These are phyloP conservation scores for Sindora glabra DNA, from an alignment of 306 rosid genomes.

Conservation along the genomic window DNA sequence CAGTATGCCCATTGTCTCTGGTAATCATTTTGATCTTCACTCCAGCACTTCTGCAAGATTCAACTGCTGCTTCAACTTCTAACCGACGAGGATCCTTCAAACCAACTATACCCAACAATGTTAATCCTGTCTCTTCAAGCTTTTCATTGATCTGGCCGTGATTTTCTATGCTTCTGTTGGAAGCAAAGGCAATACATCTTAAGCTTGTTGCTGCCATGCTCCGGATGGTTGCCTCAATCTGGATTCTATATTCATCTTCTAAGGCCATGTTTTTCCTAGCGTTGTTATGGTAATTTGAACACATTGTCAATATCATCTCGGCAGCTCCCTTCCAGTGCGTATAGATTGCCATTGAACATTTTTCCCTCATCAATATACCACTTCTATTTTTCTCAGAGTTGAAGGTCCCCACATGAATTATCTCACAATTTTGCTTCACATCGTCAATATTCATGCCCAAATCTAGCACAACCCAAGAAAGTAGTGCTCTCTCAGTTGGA, in stretches of 20 bases:
- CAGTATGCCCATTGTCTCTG: neutral
- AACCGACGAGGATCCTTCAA: neutral
- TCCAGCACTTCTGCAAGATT: neutral
- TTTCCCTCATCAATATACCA: neutral
- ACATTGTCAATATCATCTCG: neutral
- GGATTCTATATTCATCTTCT: neutral
- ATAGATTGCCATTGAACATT: neutral
- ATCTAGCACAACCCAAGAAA: neutral
- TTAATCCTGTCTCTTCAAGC: neutral
- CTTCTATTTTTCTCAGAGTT: constrained; percentile 1
- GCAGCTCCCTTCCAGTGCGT: constrained; percentile 6
- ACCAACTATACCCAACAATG: neutral
- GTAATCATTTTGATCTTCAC: neutral
- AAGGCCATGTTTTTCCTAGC: neutral
- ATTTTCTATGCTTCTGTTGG: neutral
- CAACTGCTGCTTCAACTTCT: neutral
- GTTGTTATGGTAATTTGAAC: neutral
- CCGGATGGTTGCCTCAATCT: neutral
- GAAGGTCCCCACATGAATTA: neutral
- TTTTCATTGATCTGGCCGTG: neutral
- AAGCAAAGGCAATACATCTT: constrained; percentile 2
- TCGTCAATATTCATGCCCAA: neutral
- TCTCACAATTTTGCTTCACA: neutral
- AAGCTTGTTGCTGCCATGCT: neutral
- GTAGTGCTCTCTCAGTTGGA: neutral